Evolutionary conservation across 73 alveolate species (phyloP).

Genomic region (Loxodes magnus): DNA sequence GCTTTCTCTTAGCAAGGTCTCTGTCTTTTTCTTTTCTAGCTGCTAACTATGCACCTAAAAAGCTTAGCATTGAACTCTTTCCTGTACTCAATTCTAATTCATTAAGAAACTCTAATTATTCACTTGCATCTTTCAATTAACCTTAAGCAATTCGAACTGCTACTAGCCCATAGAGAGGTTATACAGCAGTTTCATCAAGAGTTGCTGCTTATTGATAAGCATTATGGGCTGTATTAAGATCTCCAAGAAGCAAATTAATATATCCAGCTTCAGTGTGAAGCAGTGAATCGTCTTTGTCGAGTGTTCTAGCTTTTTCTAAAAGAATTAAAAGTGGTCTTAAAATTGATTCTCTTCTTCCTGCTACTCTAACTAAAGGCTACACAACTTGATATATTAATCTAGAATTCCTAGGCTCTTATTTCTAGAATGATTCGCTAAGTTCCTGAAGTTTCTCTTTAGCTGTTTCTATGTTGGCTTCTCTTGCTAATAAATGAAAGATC

Average conservation of each 20-base stretch:
- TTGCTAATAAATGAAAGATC: conserved; percentile 66
- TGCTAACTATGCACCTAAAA: conserved; percentile 50
- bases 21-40: conserved; percentile 47
- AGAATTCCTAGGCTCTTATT: conserved; percentile 81
- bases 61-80: conserved; percentile 52
- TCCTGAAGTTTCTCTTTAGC: conserved; percentile 84
- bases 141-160: conserved; percentile 83
- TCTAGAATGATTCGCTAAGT: conserved; percentile 54
- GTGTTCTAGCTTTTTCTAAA: conserved; percentile 56
- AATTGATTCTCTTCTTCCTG: conserved; percentile 78
- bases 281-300: conserved; percentile 64
- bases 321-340: conserved; percentile 50
- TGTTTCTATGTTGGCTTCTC: conserved; percentile 81
- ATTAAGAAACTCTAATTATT: conserved; percentile 75
- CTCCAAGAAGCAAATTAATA: conserved; percentile 62
- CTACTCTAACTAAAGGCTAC: conserved; percentile 70
- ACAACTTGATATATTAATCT: conserved; percentile 61
- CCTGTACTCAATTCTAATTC: conserved; percentile 65
- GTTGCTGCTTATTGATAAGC: conserved; percentile 79
- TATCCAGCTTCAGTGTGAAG: conserved; percentile 79
- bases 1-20: conserved; percentile 36
- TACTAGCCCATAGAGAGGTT: conserved; percentile 85
- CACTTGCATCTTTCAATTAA: conserved; percentile 87
- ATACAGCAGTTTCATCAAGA: conserved; percentile 76
- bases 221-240: conserved; percentile 67